These are phyloP conservation scores for Diplodia mutila DNA, from an alignment of 2,329 filamentous ascomycete species.

Conservation along the genomic window DNA sequence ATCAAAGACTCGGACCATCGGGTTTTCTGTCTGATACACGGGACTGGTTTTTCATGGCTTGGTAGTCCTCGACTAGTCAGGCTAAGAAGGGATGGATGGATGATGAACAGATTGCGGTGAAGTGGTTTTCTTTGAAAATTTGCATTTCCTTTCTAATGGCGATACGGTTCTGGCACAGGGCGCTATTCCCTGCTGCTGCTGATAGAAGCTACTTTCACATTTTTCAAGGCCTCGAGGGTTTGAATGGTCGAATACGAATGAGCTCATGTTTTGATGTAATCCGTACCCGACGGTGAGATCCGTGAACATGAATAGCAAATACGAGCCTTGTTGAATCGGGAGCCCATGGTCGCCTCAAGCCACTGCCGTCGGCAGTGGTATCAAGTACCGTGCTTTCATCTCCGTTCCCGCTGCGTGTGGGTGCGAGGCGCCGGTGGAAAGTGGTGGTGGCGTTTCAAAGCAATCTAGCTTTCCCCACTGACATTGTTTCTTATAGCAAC, in stretches of 20 bases:
- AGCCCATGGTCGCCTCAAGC: background rate
- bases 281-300: background rate
- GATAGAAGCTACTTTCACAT: conserved; percentile 8
- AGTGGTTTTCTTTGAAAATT: background rate
- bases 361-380: conserved; percentile 11
- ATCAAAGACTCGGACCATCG: background rate
- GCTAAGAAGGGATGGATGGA: conserved; percentile 1
- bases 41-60: background rate
- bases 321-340: background rate
- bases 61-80: background rate
- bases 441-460: background rate
- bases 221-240: background rate
- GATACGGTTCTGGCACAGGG: conserved; percentile 2
- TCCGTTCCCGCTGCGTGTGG: conserved; percentile 1
- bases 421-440: background rate
- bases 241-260: background rate
- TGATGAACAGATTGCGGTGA: conserved; percentile 10
- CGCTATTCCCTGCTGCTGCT: background rate
- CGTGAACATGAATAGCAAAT: background rate
- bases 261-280: background rate
- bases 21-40: background rate
- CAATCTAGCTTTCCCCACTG: background rate
- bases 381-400: conserved; percentile 5
- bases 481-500: background rate
- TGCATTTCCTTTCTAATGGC: conserved; percentile 1